Evolutionary conservation across 2,329 filamentous ascomycete species (phyloP).

Genomic region (Monilinia vaccinii-corymbosi): DNA sequence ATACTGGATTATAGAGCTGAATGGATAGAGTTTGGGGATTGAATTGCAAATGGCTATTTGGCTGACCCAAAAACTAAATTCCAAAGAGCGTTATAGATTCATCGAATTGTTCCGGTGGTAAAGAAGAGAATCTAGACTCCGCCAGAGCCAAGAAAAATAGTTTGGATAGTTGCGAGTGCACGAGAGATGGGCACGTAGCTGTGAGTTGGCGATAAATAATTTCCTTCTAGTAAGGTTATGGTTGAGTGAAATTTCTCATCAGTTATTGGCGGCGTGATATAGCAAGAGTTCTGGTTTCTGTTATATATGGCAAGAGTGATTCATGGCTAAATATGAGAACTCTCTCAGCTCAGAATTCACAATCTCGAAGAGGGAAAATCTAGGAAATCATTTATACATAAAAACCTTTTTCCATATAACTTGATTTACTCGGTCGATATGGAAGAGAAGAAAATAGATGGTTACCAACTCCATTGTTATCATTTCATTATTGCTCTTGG

Average conservation of each 20-base stretch:
- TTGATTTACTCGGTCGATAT: no score
- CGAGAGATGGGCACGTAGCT: not conserved
- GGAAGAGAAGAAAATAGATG: no score
- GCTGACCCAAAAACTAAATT: not conserved
- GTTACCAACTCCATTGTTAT: not conserved
- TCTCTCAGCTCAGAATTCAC: not conserved
- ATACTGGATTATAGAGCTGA: not conserved
- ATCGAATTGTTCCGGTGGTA: not conserved
- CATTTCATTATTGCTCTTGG: not conserved
- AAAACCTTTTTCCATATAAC: not conserved
- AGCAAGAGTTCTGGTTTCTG: not conserved
- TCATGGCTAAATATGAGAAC: not conserved
- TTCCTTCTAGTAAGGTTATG: not conserved
- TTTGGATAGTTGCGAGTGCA: not conserved
- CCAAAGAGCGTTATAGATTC: slow-evolving; percentile 2
- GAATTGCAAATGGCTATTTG: not conserved
- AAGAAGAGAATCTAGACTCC: not conserved
- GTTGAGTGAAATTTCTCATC: not conserved
- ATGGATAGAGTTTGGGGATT: not conserved
- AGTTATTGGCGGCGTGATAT: not conserved
- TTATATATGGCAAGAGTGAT: not conserved
- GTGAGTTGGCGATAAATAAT: not conserved
- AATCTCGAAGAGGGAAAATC: not conserved
- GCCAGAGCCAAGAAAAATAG: not conserved
- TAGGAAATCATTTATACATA: not conserved